Percentiles rank a stretch among this genome's conserved stretches.
Evolutionary conservation across 768 basidiomycete genomes (phyloP).

Genomic region (Termitomyces sp.): DNA sequence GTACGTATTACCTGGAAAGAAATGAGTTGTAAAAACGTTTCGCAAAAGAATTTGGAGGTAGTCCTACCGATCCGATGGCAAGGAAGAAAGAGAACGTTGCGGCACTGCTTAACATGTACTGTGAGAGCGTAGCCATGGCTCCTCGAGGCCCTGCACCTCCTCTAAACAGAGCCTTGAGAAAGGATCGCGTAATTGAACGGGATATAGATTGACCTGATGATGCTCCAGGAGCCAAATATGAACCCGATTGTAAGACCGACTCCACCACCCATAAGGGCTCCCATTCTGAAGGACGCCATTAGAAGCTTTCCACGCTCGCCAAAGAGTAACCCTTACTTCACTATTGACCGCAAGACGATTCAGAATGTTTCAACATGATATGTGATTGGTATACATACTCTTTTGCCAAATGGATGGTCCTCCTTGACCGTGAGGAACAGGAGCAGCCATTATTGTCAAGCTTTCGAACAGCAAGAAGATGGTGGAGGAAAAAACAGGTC

Average conservation of each 20-base stretch:
- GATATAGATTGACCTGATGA: slow-evolving; percentile 60
- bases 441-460: slow-evolving; percentile 14
- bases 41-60: background rate
- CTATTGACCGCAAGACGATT: slow-evolving; percentile 23
- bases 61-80: slow-evolving; percentile 79
- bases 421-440: slow-evolving; percentile 27
- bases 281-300: slow-evolving; percentile 57
- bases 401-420: slow-evolving; percentile 74
- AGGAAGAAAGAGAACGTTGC: slow-evolving; percentile 98
- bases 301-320: slow-evolving; percentile 2
- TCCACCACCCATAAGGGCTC: slow-evolving; percentile 86
- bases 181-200: background rate
- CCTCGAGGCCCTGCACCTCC: slow-evolving; percentile 91
- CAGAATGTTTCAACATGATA: slow-evolving; percentile 3
- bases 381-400: slow-evolving; percentile 36
- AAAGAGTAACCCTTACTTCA: slow-evolving; percentile 41
- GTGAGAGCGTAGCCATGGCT: slow-evolving; percentile 83
- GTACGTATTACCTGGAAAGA: slow-evolving; percentile 78
- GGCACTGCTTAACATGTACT: slow-evolving; percentile 97
- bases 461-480: background rate
- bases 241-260: slow-evolving; percentile 97
- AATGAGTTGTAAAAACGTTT: slow-evolving; percentile 5
- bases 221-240: slow-evolving; percentile 91
- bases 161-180: slow-evolving; percentile 32
- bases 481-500: slow-evolving; percentile 11